Evolutionary conservation across 1,284 basidiomycete species (phyloP).

Genomic region (Stygiomarasmius scandens): DNA sequence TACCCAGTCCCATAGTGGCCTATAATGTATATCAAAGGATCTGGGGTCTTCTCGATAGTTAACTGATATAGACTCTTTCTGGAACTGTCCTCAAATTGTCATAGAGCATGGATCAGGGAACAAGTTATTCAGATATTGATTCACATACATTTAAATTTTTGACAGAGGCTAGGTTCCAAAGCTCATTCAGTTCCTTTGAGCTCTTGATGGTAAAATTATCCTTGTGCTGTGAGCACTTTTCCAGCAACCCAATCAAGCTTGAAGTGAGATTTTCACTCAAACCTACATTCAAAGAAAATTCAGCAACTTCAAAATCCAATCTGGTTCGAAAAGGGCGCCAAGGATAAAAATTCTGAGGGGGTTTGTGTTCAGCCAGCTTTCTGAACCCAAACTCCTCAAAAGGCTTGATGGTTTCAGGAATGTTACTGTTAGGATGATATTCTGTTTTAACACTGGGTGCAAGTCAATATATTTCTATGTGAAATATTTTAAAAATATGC

Average conservation of each 20-base stretch:
- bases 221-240: not conserved
- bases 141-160: constrained; percentile 1
- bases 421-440: constrained; percentile 4
- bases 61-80: not conserved
- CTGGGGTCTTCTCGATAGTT: not conserved
- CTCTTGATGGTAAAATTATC: not conserved
- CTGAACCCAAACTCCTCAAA: not conserved
- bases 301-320: constrained; percentile 28
- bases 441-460: constrained; percentile 3
- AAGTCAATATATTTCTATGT: too few species aligned
- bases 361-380: not conserved
- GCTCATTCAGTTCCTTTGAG: not conserved
- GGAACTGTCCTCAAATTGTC: not conserved
- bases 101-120: not conserved
- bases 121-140: not conserved
- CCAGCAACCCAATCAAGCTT: constrained; percentile 22
- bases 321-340: constrained; percentile 22
- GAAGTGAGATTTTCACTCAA: constrained; percentile 15
- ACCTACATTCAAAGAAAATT: constrained; percentile 16
- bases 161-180: not conserved
- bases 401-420: not conserved
- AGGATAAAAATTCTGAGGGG: not conserved
- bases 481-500: too few species aligned
- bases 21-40: not conserved
- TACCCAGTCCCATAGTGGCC: constrained; percentile 5